A percentile compares a stretch with the other conserved stretches of the same genome.
These are phyloP conservation scores for Pseudonitzschia multistriata DNA, from an alignment of 108 stramenopile genomes.

Conservation along the genomic window DNA sequence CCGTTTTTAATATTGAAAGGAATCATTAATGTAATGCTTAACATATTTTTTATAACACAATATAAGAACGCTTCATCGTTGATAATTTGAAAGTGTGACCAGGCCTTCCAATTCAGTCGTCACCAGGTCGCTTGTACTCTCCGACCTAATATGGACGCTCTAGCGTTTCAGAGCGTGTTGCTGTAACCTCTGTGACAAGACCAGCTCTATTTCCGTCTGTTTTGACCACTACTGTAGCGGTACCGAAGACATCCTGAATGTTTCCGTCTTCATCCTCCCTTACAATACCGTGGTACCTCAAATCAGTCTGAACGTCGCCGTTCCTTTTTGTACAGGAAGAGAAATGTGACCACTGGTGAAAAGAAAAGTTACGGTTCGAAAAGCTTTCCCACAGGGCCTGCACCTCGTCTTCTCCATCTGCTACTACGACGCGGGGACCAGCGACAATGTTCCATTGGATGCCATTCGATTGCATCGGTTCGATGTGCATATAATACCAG, in stretches of 20 bases:
- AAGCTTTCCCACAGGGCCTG: not conserved
- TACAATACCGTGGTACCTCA: not conserved
- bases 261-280: not conserved
- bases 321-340: not conserved
- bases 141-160: not conserved
- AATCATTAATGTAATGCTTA: too few species aligned
- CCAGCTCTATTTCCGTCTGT: not conserved
- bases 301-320: not conserved
- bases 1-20: too few species aligned
- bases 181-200: not conserved
- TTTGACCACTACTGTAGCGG: not conserved
- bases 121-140: too few species aligned
- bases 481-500: not conserved
- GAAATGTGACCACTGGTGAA: not conserved
- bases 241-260: not conserved
- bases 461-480: not conserved
- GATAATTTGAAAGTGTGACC: too few species aligned
- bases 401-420: not conserved
- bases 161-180: not conserved
- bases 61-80: too few species aligned
- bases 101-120: too few species aligned
- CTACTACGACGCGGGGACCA: not conserved
- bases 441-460: not conserved
- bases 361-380: not conserved
- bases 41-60: too few species aligned